Evolutionary conservation across 2,329 filamentous ascomycete genomes (phyloP), one percentile per base, ranked within the genome.

Genomic region (Fusarium floridanum): DNA sequence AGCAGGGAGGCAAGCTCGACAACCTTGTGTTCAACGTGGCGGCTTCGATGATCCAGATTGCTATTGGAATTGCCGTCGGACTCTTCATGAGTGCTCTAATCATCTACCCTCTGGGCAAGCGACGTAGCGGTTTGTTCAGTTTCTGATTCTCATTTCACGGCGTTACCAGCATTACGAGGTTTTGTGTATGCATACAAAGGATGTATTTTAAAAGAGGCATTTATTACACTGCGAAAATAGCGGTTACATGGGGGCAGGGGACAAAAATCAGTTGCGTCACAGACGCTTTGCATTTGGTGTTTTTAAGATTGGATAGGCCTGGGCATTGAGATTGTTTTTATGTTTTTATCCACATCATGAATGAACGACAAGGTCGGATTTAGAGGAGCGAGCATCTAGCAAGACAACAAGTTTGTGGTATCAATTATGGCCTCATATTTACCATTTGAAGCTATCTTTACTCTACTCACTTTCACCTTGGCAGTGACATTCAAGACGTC

Each of bases 11-110:
- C 7, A 70, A 72, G 34, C 71, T 80, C 22, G 83, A 84, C 68
- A 81, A 80, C 6, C 81, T 86, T 29, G 82, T 86, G 6, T 87
- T 86, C 70, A 83, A 84, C 27, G 85, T 87, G 12, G 86, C 85
- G 14, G 85, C 84, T 2, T 85, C 84, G 34, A 88, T 88, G 86
- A 86, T 88, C 43, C 85, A 88, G 76, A 87, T 88, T 66, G 86
- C 86, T 16, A 87, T 88, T 70, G 86, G 86, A 16, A 88, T 88
- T 60, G 86, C 86, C 7, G 84, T 88, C 12, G 86, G 86, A 4
- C 78, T 88, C 8, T 88, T 88, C 68, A 76, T 88, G 70, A 86
- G 86, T 67, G 85, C 86, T 3, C 77, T 88, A 36, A 76, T 88
- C 24, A 81, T 88, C 7, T 88, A 88, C 71, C 86, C 86, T 7